Base-by-base conservation (phyloP, 148 eudicot genomes). In the Tetragonia tetragonoides region DNA sequence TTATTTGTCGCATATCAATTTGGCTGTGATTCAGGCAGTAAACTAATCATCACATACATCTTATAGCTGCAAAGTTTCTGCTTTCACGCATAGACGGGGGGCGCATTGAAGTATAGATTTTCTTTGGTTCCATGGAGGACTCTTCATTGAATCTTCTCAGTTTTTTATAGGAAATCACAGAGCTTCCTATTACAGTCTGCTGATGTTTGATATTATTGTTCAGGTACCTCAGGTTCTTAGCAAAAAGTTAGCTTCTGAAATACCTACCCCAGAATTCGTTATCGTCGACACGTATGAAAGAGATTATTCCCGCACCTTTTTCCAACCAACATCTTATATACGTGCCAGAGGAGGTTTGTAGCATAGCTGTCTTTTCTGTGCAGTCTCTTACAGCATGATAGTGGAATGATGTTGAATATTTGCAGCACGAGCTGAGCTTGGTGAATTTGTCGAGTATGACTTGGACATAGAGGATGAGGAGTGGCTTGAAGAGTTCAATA, bases 401-500 rank as follows among this genome's bases (percentile, higher is more conserved):
- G 8, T 67, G 76, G 40, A 57, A 66, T 77, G 77, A 42, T 12
- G 20, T 65, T 70, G 79, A 53, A 78, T 79, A 3, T 76, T 67
- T 87, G 78, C 87, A 95, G 99, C 91, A 66, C 91, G 97, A 72
- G 87, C 97, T 70, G 99, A 95, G 87, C 84, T 95, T 81, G 97
- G 99, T 81, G 99, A 95, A 46, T 93, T 95, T 78, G 85, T 95
- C 70, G 99, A 95, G 85, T 95, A 95, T 88, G 99, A 95, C 84
- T 86, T 95, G 72, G 99, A 95, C 81, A 87, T 90, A 65, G 97
- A 95, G 83, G 99, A 95, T 78, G 99, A 95, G 82, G 97, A 93
- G 78, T 95, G 97, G 99, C 92, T 95, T 75, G 86, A 85, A 66
- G 92, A 91, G 73, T 84, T 91, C 79, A 93, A 93, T 68, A 82